A percentile compares a stretch with the other conserved stretches of the same genome.
Evolutionary conservation across 1,139 yeast genomes (phyloP).

Genomic region (Saccharomyces hybrid): DNA sequence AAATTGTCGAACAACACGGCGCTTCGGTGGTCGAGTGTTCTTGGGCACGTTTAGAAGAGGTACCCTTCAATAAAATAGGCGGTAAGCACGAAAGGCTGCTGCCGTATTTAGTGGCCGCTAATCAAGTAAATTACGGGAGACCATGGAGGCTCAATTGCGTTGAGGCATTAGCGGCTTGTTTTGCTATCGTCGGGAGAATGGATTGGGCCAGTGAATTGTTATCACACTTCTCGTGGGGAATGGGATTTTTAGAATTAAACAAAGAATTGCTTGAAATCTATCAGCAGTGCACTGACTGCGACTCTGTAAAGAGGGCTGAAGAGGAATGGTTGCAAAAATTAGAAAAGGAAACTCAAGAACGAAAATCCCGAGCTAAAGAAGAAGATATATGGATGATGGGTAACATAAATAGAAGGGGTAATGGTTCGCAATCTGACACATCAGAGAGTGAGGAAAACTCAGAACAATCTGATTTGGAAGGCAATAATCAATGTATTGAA

Average conservation of each 20-base stretch:
- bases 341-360: slow-evolving; percentile 59
- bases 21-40: slow-evolving; percentile 98
- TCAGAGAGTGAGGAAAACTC: slow-evolving; percentile 25
- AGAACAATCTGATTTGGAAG: slow-evolving; percentile 21
- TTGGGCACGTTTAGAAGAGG: slow-evolving; percentile 93
- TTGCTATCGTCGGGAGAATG: slow-evolving; percentile 83
- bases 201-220: slow-evolving; percentile 83
- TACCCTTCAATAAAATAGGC: slow-evolving; percentile 89
- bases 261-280: slow-evolving; percentile 68
- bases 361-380: slow-evolving; percentile 43
- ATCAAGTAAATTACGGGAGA: slow-evolving; percentile 92
- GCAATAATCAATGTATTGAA: slow-evolving; percentile 22
- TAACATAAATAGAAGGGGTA: slow-evolving; percentile 48
- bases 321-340: slow-evolving; percentile 63
- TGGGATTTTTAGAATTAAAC: slow-evolving; percentile 73
- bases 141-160: slow-evolving; percentile 97
- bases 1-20: slow-evolving; percentile 70
- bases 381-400: slow-evolving; percentile 77
- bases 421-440: slow-evolving; percentile 16
- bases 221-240: slow-evolving; percentile 88
- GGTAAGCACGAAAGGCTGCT: slow-evolving; percentile 80
- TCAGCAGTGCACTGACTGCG: slow-evolving; percentile 72
- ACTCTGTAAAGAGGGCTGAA: slow-evolving; percentile 65
- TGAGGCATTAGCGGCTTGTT: slow-evolving; percentile 95
- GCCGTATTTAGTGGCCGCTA: slow-evolving; percentile 92